These are phyloP conservation scores for Suillus hirtellus DNA, from an alignment of 768 basidiomycete species.

Conservation along the genomic window DNA sequence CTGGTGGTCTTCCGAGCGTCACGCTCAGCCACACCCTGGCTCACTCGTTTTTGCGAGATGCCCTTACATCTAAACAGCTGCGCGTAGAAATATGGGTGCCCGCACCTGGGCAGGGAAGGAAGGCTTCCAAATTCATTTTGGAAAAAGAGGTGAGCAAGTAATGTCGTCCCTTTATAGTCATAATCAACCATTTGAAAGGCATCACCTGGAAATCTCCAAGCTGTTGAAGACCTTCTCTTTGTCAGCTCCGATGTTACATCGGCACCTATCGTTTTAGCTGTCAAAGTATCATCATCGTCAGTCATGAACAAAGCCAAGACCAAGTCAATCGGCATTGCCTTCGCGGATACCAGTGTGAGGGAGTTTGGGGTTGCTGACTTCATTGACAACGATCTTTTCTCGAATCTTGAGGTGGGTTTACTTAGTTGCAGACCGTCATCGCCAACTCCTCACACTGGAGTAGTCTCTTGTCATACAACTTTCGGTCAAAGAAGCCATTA, in stretches of 20 bases:
- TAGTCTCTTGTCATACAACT: constrained; percentile 95
- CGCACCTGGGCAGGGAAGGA: constrained; percentile 73
- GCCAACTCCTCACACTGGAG: constrained; percentile 4
- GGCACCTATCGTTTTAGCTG: constrained; percentile 86
- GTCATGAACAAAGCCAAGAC: constrained; percentile 56
- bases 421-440: constrained; percentile 1
- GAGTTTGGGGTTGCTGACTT: constrained; percentile 90
- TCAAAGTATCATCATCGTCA: constrained; percentile 68
- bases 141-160: constrained; percentile 67
- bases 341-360: constrained; percentile 84
- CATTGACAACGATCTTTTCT: constrained; percentile 92
- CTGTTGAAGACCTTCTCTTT: constrained; percentile 86
- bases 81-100: constrained; percentile 89
- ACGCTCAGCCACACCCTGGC: constrained; percentile 76
- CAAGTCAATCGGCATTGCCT: constrained; percentile 83
- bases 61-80: constrained; percentile 86
- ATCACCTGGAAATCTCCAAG: constrained; percentile 71
- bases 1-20: constrained; percentile 71
- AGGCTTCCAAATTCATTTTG: constrained; percentile 70
- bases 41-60: constrained; percentile 82
- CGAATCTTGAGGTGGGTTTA: constrained; percentile 80
- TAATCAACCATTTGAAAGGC: constrained; percentile 47
- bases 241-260: constrained; percentile 74
- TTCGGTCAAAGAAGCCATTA: constrained; percentile 93
- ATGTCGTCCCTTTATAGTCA: not conserved